Base-by-base conservation (phyloP, 2,329 filamentous ascomycete genomes). In the Trichoderma endophyticum region DNA sequence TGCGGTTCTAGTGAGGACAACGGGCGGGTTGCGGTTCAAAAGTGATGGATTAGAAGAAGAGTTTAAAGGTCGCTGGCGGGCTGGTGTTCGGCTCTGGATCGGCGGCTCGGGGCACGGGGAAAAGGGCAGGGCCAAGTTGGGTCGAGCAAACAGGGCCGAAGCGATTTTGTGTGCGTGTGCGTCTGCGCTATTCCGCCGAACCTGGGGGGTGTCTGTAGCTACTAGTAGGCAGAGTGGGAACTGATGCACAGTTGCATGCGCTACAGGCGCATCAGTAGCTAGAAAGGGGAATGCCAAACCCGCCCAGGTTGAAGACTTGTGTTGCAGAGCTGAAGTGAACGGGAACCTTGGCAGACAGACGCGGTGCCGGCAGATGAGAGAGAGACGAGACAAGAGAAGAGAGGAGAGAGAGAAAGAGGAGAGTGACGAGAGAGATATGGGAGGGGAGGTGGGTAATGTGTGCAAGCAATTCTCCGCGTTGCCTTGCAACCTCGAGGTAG, bases 1-100 rank as follows among this genome's bases (percentile, higher is more conserved):
- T 26, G 66, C 39, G 56, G 36, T 61, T 28, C n/a, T 12, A 21
- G 21, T 26, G 54, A 59, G 54, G 54, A 24, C 36, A n/a, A 21
- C 36, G 12, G 43, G 34, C 39, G 63, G 28, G 56, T 43, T 30
- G 60, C 48, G 65, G 65, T 61, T 63, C 59, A 59, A 36, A 65
- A 59, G 60, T 30, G 72, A 72, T 74, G 71, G 57, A 67, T 61
- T 62, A 54, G 51, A 70, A 62, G 43, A 62, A 65, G 51, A 65
- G 69, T 64, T 71, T 71, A 61, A 32, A 61, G 60, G 69, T 26
- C 32, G 61, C 69, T 62, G 63, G 64, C 64, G 51, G 69, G 60
- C 48, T 68, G 57, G 59, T 32, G 18, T 63, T 72, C 70, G 70
- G 70, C 64, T 68, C 70, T 68, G 43, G 70, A 72, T 72, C 70